Evolutionary conservation across 139 green algal genomes (phyloP).

Genomic region (Chlorella sp.): DNA sequence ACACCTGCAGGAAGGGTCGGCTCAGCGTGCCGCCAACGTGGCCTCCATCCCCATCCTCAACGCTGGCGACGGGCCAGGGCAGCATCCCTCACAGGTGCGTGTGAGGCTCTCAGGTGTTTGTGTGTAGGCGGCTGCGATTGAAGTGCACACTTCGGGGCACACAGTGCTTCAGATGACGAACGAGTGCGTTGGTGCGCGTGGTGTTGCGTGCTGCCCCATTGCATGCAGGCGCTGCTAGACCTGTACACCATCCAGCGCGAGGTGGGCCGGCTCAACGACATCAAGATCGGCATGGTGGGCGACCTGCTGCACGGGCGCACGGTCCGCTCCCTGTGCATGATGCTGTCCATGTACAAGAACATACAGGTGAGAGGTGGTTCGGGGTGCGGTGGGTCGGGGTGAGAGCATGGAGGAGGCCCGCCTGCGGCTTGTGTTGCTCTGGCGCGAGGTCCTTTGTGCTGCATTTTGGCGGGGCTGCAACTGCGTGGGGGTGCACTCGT

Average conservation of each 20-base stretch:
- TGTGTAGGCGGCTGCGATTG: neutral
- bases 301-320: conserved; percentile 96
- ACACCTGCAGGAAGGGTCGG: conserved; percentile 59
- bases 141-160: no score
- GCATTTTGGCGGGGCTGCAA: no score
- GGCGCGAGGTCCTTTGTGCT: no score
- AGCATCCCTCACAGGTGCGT: conserved; percentile 91
- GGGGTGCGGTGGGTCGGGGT: no score
- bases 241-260: conserved; percentile 97
- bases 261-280: conserved; percentile 79
- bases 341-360: conserved; percentile 84
- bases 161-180: no score
- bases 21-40: conserved; percentile 71
- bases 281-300: conserved; percentile 91
- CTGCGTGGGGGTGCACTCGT: no score
- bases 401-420: no score
- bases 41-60: conserved; percentile 90
- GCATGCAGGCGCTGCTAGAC: conserved; percentile 90
- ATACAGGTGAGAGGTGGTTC: no score
- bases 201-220: no score
- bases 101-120: neutral
- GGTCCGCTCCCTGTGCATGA: conserved; percentile 64
- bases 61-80: conserved; percentile 92
- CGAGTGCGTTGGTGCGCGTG: no score
- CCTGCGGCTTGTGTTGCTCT: no score